Base-by-base conservation (phyloP, 1,284 basidiomycete species). In the Leccinum ponderosum region DNA sequence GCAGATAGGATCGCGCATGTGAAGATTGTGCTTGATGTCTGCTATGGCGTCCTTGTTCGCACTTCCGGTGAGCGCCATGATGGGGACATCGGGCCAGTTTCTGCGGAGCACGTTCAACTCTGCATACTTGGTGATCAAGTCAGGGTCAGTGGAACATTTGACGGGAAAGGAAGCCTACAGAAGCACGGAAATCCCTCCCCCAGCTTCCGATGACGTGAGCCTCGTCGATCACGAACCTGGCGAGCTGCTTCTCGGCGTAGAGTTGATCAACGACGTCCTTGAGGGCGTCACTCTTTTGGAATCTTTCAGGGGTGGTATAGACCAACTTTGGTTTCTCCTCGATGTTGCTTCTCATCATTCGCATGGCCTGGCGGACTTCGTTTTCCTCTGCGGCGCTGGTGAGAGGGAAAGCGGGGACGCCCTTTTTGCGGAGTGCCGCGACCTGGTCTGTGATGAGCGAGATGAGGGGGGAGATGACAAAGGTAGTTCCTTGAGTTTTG, bases 51-150 rank as follows among this genome's bases (percentile, higher is more conserved):
- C 81, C 53, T 83, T 79, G 64, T 91, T 94, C 1, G 95, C 97
- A 0, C 97, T 98, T 1, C 95, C 97, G 0, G 97, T 99, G 53
- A 99, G 82, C 0, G 97, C 97, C 86, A 98, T 98, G 70, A 98
- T 90, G 0, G 97, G 97, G 1, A 96, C 83, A 3, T 79, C 73
- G 0, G 93, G 91, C 75, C 87, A 98, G 11, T 85, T 82, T 20
- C 81, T 75, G 33, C 94, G 89, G 47, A 98, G 80, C 12, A 80
- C 73, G 15, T 85, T 85, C 29, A 99, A 79, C 31, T 80, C 77
- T 52, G 83, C 81, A 68, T 95, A 93, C 90, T 92, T 64, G 60
- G 42, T 57, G 39, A 39, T 60, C 58, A 60, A 60, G 54, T 56
- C 54, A 56, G 61, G 61, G 57, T 55, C 17, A 9, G 33, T 22